Evolutionary conservation across 805 yeast genomes (phyloP), one percentile per base, ranked within the genome.

Genomic region (Cephaloascus fragrans): DNA sequence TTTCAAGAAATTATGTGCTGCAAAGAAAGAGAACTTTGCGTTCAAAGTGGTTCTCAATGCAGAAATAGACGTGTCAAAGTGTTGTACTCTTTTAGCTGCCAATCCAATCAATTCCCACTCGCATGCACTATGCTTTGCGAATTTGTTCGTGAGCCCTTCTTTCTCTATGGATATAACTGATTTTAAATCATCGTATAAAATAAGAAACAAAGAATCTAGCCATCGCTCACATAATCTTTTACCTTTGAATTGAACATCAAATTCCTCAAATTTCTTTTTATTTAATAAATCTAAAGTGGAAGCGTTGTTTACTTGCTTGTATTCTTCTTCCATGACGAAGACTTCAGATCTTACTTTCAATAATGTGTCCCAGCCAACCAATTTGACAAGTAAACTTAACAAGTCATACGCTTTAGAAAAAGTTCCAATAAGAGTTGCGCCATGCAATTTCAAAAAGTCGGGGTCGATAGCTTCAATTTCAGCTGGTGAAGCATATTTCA

Each of bases 291-390:
- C 33, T 16, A 31, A 6, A 26, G 29, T 10, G 12, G 29, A 26
- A n/a, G n/a, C 18, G 32, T 36, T 26, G 26, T 34, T 36, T 19
- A 42, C 47, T 45, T 39, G 32, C 45, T 40, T 26, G 47, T 77
- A 77, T 51, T 83, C 90, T 32, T 73, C 77, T 50, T 79, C 85
- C 88, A 90, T 90, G 8, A 86, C 76, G 59, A 90, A 90, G 1
- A 83, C 78, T 16, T 68, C 62, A 1, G 88, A 76, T 42, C 96
- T 75, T 31, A 80, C 51, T 41, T 67, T 64, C 46, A 89, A 67
- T 28, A 87, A 57, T 28, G 71, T 74, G 47, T 85, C 86, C 98
- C 98, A 90, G 3, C 96, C 96, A 32, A 80, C 64, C 18, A 69
- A 60, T 16, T 80, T 71, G 3, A 80, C 76, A 46, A 93, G 71